Evolutionary conservation across 306 rosid species (phyloP), one percentile per base, ranked within the genome.

Genomic region (Medicago ruthenica): DNA sequence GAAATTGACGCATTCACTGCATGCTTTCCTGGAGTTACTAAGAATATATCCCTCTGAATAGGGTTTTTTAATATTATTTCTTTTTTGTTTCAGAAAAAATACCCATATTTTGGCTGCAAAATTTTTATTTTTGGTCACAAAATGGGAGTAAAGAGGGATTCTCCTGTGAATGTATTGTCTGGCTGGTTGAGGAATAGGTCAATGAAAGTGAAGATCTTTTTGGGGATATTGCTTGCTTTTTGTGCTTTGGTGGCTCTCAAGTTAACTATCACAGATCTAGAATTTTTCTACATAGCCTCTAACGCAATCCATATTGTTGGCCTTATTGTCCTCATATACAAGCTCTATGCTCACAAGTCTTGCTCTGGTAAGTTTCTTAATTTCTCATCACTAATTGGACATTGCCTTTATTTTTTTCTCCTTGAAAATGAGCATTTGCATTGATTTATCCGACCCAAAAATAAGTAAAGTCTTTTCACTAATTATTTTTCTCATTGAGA

Each of bases 281-380:
- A 20, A 0, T 55, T 79, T 74, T 85, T 86, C 72, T 91, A 80
- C 68, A 14, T 83, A 15, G 86, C 77, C 37, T 74, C 93, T 8
- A 90, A 85, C 78, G 16, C 62, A 20, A 14, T 81, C 67, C 96
- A 94, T 67, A 40, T 81, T 13, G 44, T 48, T 10, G 98, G 97
- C 3, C 81, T 86, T 57, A 3, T 91, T 65, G 84, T 80, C 47
- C 92, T 94, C 17, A 27, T 90, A 20, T 87, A 90, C 80, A 92
- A 94, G 83, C 96, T 94, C 81, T 79, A 85, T 54, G 85, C 79
- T 58, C 85, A 82, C 36, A 92, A 88, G 67, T 88, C 88, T 4
- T 94, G 97, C 74, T 88, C 97, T 42, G 98, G 98, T 70, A 8
- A 18, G 7, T 77, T 68, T 57, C 61, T n/a, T 60, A 3, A 3